Evolutionary conservation across 2,329 filamentous ascomycete genomes (phyloP).

Genomic region (Zymoseptoria crescenta): DNA sequence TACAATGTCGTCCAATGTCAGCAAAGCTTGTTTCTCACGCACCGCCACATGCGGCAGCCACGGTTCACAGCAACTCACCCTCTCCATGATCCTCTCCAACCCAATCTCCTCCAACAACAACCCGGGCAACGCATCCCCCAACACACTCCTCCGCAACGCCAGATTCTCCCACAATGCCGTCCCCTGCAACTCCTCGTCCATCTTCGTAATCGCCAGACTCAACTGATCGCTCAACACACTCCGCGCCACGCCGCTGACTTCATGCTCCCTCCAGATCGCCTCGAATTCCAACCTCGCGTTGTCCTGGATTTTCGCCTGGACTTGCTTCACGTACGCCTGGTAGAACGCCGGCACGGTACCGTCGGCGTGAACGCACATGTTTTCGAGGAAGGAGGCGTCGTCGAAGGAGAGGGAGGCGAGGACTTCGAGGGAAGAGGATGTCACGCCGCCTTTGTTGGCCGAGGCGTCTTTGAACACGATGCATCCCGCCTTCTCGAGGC

Average conservation of each 20-base stretch:
- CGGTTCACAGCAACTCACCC: no score
- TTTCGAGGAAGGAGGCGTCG: slow-evolving; percentile 73
- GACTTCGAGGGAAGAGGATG: slow-evolving; percentile 92
- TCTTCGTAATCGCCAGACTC: slow-evolving; percentile 84
- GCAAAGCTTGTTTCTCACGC: no score
- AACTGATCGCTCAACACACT: slow-evolving; percentile 88
- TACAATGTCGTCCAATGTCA: no score
- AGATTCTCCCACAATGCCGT: slow-evolving; percentile 86
- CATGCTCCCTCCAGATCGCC: slow-evolving; percentile 93
- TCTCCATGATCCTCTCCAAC: slow-evolving; percentile 73
- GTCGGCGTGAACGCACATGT: slow-evolving; percentile 82
- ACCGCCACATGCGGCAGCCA: no score
- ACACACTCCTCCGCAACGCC: slow-evolving; percentile 65
- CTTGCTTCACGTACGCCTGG: slow-evolving; percentile 81
- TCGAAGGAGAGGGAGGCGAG: slow-evolving; percentile 92
- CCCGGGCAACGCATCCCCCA: slow-evolving; percentile 77
- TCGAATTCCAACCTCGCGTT: slow-evolving; percentile 94
- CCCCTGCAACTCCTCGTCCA: slow-evolving; percentile 92
- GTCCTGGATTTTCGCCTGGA: slow-evolving; percentile 82
- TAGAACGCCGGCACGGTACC: slow-evolving; percentile 85
- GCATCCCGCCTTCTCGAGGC: slow-evolving; percentile 89
- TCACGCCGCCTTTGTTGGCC: slow-evolving; percentile 97
- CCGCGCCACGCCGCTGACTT: slow-evolving; percentile 68
- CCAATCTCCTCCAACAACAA: slow-evolving; percentile 84
- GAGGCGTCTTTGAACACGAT: slow-evolving; percentile 96